phyloP scores from a whole-genome alignment of 202 grass and related monocot species.

The Zoysia matrella region DNA sequence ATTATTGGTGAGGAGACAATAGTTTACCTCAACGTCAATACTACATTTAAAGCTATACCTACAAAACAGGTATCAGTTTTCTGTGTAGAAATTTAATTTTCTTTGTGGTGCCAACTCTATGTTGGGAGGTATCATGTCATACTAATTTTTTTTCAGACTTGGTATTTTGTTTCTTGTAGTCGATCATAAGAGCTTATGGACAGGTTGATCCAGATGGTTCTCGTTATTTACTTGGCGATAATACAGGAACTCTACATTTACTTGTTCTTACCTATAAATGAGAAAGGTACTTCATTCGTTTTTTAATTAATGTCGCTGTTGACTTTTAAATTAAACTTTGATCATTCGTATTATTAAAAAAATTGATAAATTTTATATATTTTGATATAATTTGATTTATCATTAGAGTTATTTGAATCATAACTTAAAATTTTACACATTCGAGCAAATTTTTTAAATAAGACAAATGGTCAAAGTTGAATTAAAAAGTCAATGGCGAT shows the following conservation, averaged over 20 bases:
- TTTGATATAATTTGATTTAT: no score
- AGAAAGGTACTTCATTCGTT: slow-evolving; percentile 58
- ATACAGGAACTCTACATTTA: slow-evolving; percentile 85
- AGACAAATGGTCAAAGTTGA: no score
- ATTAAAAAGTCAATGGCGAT: no score
- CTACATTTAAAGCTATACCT: slow-evolving; percentile 95
- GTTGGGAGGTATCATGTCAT: neutral
- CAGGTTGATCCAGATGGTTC: slow-evolving; percentile 96
- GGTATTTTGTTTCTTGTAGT: slow-evolving; percentile 53
- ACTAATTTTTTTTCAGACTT: neutral
- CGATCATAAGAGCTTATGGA: slow-evolving; percentile 94
- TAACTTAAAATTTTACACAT: no score
- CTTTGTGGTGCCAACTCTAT: slow-evolving; percentile 24
- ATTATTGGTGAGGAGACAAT: slow-evolving; percentile 97
- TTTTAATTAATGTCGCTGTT: no score
- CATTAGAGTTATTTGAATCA: no score
- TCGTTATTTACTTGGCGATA: slow-evolving; percentile 93
- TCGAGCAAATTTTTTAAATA: no score
- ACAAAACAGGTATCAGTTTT: slow-evolving; percentile 74
- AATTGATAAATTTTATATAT: no score
- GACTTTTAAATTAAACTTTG: no score
- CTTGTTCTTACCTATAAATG: slow-evolving; percentile 95
- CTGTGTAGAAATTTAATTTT: neutral
- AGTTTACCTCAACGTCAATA: slow-evolving; percentile 83
- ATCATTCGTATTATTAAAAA: no score